Conservation (phyloP, 2,329 filamentous ascomycete species). For the Ophiostoma australiae region DNA sequence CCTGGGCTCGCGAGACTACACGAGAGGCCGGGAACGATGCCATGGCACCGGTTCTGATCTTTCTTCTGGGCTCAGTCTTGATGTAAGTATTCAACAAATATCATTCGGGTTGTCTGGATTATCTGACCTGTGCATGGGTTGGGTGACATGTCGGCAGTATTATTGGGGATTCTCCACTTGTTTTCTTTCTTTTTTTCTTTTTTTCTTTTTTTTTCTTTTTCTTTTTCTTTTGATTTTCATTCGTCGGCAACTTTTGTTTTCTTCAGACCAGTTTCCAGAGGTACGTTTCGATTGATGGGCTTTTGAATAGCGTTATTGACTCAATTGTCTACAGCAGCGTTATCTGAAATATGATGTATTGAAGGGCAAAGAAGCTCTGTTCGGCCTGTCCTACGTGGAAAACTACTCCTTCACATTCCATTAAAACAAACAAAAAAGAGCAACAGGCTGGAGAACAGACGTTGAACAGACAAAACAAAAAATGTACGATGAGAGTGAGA, state of each 20-base stretch:
- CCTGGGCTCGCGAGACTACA: neutral
- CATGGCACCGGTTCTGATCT: neutral
- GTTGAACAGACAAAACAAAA: neutral
- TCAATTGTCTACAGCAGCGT: too few species aligned
- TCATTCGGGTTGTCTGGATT: neutral
- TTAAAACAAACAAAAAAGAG: neutral
- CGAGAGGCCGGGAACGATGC: neutral
- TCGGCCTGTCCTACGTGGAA: neutral
- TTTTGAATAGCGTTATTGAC: too few species aligned
- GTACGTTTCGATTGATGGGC: too few species aligned
- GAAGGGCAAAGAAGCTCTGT: neutral
- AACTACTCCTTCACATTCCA: neutral
- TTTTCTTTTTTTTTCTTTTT: neutral
- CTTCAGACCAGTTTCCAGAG: neutral
- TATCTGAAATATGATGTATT: too few species aligned
- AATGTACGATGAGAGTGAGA: constrained; percentile 6
- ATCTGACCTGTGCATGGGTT: neutral
- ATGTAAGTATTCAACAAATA: neutral
- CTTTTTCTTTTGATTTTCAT: neutral
- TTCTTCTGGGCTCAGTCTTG: neutral
- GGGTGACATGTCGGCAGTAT: neutral
- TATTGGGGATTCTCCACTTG: neutral
- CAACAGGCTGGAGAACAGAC: neutral
- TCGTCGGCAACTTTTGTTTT: neutral
- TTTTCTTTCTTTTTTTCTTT: neutral